A percentile compares a stretch with the other conserved stretches of the same genome.
Conservation (phyloP, 441 rosid species). For the Iberis amara region DNA sequence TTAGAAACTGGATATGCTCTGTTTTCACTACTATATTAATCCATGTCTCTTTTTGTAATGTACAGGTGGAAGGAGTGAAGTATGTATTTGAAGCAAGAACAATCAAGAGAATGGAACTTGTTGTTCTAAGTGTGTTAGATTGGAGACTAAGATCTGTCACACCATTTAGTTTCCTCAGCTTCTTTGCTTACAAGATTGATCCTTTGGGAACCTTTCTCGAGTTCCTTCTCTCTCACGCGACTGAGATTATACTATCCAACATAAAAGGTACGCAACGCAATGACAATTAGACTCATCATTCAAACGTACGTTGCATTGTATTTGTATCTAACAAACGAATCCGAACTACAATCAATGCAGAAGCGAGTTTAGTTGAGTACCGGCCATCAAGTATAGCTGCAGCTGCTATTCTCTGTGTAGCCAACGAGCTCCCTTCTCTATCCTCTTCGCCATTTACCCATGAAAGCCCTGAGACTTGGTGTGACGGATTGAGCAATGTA, state of each 20-base stretch:
- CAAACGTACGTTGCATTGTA: neutral
- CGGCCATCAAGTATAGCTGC: conserved; percentile 91
- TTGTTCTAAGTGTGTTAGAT: conserved; percentile 69
- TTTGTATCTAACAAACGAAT: neutral
- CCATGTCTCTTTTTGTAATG: neutral
- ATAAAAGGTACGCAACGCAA: conserved; percentile 66
- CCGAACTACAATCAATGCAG: conserved; percentile 33
- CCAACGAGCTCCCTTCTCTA: conserved; percentile 66
- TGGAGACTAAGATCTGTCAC: conserved; percentile 96
- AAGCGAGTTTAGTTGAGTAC: conserved; percentile 75
- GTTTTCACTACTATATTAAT: neutral
- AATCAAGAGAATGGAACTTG: conserved; percentile 82
- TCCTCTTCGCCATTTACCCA: conserved; percentile 33
- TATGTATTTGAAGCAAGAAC: conserved; percentile 78
- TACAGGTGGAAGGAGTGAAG: conserved; percentile 65
- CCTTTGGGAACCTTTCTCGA: conserved; percentile 51
- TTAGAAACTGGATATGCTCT: neutral
- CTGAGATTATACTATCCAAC: conserved; percentile 67
- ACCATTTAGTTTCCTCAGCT: conserved; percentile 68
- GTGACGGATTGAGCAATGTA: conserved; percentile 87
- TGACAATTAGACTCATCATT: no score
- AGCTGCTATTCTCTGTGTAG: conserved; percentile 78
- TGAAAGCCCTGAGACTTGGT: conserved; percentile 86
- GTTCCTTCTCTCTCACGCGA: conserved; percentile 59
- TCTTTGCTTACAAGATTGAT: conserved; percentile 85